A percentile compares a stretch with the other conserved stretches of the same genome.
phyloP scores from a whole-genome alignment of 1,139 yeast genomes.

The Citeromyces hawaiiensis region DNA sequence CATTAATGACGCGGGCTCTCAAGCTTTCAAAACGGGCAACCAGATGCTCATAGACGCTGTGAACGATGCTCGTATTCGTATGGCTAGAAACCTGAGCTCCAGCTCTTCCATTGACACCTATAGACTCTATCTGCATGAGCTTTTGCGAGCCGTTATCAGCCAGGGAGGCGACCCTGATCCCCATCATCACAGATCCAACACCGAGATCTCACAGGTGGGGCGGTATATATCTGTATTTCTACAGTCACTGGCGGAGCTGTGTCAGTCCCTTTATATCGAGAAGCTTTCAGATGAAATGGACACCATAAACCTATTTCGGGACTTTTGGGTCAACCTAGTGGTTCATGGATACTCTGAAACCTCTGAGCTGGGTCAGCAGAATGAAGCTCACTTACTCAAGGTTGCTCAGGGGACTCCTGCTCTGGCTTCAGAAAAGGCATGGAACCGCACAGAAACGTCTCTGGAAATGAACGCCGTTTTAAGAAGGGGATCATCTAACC shows the following conservation, averaged over 20 bases:
- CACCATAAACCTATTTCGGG: conserved; percentile 52
- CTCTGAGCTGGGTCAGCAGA: conserved; percentile 40
- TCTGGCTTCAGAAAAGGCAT: conserved; percentile 74
- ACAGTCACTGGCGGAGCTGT: conserved; percentile 60
- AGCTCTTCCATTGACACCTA: conserved; percentile 29
- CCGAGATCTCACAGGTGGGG: conserved; percentile 68
- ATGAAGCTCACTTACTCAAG: conserved; percentile 33
- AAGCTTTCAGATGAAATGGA: conserved; percentile 28
- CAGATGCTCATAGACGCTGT: conserved; percentile 21
- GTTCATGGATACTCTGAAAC: conserved; percentile 74
- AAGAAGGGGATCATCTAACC: conserved; percentile 80
- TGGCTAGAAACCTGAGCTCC: conserved; percentile 30
- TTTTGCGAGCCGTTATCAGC: conserved; percentile 53
- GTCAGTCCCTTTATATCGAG: conserved; percentile 42
- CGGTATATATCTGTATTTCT: conserved; percentile 56
- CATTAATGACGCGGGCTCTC: conserved; percentile 14
- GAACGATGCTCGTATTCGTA: conserved; percentile 32
- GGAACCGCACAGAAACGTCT: conserved; percentile 84
- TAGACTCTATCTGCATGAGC: conserved; percentile 46
- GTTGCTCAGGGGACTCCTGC: conserved; percentile 90
- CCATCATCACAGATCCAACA: conserved; percentile 75
- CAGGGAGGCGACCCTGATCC: conserved; percentile 74
- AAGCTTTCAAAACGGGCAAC: conserved; percentile 21
- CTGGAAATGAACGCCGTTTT: conserved; percentile 84
- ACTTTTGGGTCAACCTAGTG: conserved; percentile 90